These are phyloP conservation scores for Tuber borchii DNA, from an alignment of 495 filamentous ascomycete genomes.

Conservation along the genomic window DNA sequence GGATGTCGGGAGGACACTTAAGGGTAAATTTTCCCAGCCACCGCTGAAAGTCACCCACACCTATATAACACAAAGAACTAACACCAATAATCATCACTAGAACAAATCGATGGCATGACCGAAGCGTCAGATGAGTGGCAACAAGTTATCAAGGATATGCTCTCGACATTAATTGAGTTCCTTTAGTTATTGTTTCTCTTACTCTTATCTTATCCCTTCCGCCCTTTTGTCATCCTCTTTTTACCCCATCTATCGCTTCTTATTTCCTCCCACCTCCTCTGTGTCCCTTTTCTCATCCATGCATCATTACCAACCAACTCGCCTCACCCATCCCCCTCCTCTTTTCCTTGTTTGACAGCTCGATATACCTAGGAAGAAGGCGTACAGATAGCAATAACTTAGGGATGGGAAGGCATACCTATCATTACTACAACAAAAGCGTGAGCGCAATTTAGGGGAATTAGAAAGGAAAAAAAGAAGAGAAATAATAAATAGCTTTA, in stretches of 20 bases:
- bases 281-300: neutral
- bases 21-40: constrained; percentile 48
- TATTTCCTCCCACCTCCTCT: neutral
- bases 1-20: constrained; percentile 60
- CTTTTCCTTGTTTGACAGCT: neutral
- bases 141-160: constrained; percentile 59
- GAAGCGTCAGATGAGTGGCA: constrained; percentile 55
- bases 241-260: neutral
- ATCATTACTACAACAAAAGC: neutral
- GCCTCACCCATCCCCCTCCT: neutral
- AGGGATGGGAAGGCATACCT: neutral
- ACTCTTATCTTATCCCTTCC: neutral
- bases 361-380: neutral
- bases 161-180: constrained; percentile 57
- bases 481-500: constrained; percentile 5
- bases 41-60: neutral
- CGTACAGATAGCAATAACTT: neutral
- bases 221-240: neutral
- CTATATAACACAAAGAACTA: constrained; percentile 31
- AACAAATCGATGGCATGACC: constrained; percentile 54
- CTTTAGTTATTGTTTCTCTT: constrained; percentile 37
- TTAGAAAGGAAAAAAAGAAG: neutral
- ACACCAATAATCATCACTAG: constrained; percentile 44
- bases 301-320: neutral
- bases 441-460: neutral